A percentile compares a stretch with the other conserved stretches of the same genome.
phyloP scores from a whole-genome alignment of 768 basidiomycete species.

The Jaapia argillacea region DNA sequence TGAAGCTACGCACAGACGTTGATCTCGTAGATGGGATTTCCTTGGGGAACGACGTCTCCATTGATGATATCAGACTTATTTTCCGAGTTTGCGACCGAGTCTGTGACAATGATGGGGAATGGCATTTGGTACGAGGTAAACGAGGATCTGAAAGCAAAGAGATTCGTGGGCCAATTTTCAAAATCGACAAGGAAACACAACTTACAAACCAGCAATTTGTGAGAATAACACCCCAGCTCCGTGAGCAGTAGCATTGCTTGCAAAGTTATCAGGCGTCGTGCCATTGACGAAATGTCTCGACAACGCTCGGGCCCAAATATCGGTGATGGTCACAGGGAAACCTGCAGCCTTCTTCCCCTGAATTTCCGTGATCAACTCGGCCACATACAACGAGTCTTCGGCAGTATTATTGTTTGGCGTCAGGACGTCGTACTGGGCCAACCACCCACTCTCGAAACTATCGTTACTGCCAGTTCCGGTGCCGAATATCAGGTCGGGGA shows the following conservation, averaged over 20 bases:
- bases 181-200: not conserved
- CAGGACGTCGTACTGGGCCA: constrained; percentile 44
- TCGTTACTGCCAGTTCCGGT: constrained; percentile 18
- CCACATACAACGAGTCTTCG: constrained; percentile 14
- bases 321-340: constrained; percentile 32
- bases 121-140: not conserved
- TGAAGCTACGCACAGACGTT: constrained; percentile 16
- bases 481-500: constrained; percentile 51
- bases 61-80: constrained; percentile 4
- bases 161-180: too few relatives aligned
- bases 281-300: constrained; percentile 68
- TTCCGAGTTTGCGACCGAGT: not conserved
- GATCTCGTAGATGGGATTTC: constrained; percentile 24
- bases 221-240: constrained; percentile 34
- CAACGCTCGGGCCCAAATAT: constrained; percentile 56
- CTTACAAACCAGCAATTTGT: not conserved
- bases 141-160: not conserved
- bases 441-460: constrained; percentile 37
- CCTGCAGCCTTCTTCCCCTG: constrained; percentile 21
- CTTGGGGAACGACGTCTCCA: constrained; percentile 18
- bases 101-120: not conserved
- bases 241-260: constrained; percentile 46
- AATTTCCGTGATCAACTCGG: constrained; percentile 16
- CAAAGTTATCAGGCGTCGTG: constrained; percentile 49
- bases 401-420: constrained; percentile 34